Percentiles rank a stretch among this genome's conserved stretches.
phyloP scores from a whole-genome alignment of 306 rosid genomes.

The Cucumis sativus region Cucumber_9930_V3 NC_026661.2:11416001-11416500 shows the following conservation, averaged over 20 bases:
- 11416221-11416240: too few relatives aligned
- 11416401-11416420: background rate
- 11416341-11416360: too few relatives aligned
- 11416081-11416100: constrained; percentile 57
- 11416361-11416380: too few relatives aligned
- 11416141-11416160: background rate
- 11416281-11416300: too few relatives aligned
- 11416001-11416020: constrained; percentile 41
- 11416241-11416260: too few relatives aligned
- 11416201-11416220: background rate
- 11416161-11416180: background rate
- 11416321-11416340: too few relatives aligned
- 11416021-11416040: constrained; percentile 56
- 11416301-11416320: too few relatives aligned
- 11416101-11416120: constrained; percentile 52
- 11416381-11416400: background rate
- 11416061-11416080: constrained; percentile 49
- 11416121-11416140: constrained; percentile 34
- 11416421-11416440: background rate
- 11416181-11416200: background rate
- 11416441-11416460: too few relatives aligned
- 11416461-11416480: background rate
- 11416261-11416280: background rate
- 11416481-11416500: background rate
- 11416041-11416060: constrained; percentile 49